These are phyloP conservation scores for Leptodermis oblonga DNA, from an alignment of 257 asterid genomes.

Conservation along the genomic window DNA sequence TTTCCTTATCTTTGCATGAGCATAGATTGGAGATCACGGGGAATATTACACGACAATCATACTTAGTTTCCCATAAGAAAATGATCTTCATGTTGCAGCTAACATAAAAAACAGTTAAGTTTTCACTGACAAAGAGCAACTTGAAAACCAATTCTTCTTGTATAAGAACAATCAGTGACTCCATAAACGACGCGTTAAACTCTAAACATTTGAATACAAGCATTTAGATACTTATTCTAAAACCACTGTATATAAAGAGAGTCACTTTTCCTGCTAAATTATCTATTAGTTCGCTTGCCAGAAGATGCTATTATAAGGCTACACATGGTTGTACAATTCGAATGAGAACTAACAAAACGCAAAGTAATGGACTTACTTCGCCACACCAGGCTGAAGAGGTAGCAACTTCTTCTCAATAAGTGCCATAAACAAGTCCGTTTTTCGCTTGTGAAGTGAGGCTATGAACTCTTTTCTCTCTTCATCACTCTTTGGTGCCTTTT, in stretches of 20 bases:
- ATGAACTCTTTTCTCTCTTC: constrained; percentile 75
- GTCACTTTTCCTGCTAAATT: background rate
- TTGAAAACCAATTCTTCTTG: background rate
- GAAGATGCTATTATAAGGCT: background rate
- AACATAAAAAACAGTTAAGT: no score
- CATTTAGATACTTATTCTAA: background rate
- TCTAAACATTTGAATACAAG: background rate
- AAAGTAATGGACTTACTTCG: constrained; percentile 78
- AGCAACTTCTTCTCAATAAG: constrained; percentile 89
- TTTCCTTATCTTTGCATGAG: background rate
- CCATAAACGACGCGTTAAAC: background rate
- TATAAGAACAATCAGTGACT: background rate
- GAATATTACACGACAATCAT: background rate
- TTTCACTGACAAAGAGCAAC: background rate
- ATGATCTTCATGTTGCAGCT: no score
- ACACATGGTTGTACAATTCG: background rate
- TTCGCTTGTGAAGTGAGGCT: constrained; percentile 86
- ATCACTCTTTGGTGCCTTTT: constrained; percentile 76
- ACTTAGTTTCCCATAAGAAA: no score
- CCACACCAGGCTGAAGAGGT: constrained; percentile 95
- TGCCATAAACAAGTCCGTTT: constrained; percentile 82
- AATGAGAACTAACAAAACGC: background rate
- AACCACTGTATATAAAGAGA: no score
- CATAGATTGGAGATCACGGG: background rate
- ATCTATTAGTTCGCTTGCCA: background rate